A percentile compares a stretch with the other conserved stretches of the same genome.
These are phyloP conservation scores for Paramecium tetraurelia DNA, from an alignment of 73 alveolate genomes.

Conservation along the genomic window DNA sequence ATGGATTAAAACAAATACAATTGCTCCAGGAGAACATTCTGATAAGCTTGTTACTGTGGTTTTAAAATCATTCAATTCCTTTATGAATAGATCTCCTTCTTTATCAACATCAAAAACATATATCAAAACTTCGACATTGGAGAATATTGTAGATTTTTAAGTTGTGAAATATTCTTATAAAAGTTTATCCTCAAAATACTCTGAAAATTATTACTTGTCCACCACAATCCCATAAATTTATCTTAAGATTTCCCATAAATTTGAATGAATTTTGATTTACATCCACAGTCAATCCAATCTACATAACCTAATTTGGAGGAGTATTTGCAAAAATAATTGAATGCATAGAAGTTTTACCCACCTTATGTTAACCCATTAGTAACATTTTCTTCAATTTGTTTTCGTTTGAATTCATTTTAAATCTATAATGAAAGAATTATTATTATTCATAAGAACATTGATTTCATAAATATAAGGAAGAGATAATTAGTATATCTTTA, in stretches of 20 bases:
- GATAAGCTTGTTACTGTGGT: conserved; percentile 82
- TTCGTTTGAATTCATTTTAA: not conserved
- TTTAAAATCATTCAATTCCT: conserved; percentile 71
- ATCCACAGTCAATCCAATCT: conserved; percentile 85
- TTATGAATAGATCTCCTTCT: conserved; percentile 52
- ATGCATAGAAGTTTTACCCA: conserved; percentile 88
- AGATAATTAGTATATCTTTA: not conserved
- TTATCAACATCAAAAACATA: conserved; percentile 92
- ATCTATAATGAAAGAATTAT: not conserved
- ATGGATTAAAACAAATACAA: conserved; percentile 88
- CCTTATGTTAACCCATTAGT: conserved; percentile 90
- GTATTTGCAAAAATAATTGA: conserved; percentile 95
- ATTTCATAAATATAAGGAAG: not conserved
- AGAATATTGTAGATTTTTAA: conserved; percentile 84
- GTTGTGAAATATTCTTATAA: conserved; percentile 90
- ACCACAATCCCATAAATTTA: conserved; percentile 94
- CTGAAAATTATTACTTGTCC: conserved; percentile 68
- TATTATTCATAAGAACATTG: not conserved
- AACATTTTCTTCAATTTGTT: conserved; percentile 74
- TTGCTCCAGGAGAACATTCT: conserved; percentile 85
- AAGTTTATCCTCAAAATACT: conserved; percentile 69
- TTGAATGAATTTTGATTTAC: conserved; percentile 81
- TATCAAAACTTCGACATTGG: conserved; percentile 92
- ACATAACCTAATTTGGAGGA: conserved; percentile 90
- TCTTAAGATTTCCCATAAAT: conserved; percentile 91